Base-by-base conservation (phyloP, 164 flowering plant genomes). In the Stephania yunnanensis region DNA sequence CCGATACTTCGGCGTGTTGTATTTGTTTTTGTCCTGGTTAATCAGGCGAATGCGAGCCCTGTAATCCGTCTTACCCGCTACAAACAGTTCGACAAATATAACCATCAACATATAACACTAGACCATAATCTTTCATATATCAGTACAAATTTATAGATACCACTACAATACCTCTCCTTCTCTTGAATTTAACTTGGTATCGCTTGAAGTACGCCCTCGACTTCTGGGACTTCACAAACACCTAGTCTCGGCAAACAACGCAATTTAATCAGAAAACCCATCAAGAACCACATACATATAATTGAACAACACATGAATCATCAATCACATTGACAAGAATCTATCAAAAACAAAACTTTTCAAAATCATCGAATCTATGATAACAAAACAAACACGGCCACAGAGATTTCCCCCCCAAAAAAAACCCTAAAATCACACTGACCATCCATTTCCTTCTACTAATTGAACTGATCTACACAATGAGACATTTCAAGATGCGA, bases 41-140 rank as follows among this genome's bases (percentile, higher is more conserved):
- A 93, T 93, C 64, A 93, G 73, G 29, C 96, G 89, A 70, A 88
- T 88, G 74, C 98, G 86, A 6, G 98, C 98, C 3, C 98, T 75
- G 78, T 93, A 93, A 55, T 93, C 98, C 2, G 98, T 93, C 87
- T 93, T 93, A 0, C 98, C 97, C 87, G 81, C 95, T 93, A 84
- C 36, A 69, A 15, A 63, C 46, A 44, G 72, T 46, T 71, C 15
- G 8, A 68, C 15, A 6, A 53, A 53, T 19, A 30, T 17, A 66
- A 66, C 17, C 63, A 45, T 71, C 22, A 50, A 8, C 11, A 44
- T 52, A 76, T 36, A 30, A 45, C 29, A 66, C 36, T 29, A 71
- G 10, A 25, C 46, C 6, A 46, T 30, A 64, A 44, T 12, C 20
- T n/a, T 19, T 6, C 2, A 36, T n/a, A 46, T 29, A 65, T 25